These are phyloP conservation scores for Microbotryum scabiosae DNA, from an alignment of 1,284 basidiomycete species.

Conservation along the genomic window DNA sequence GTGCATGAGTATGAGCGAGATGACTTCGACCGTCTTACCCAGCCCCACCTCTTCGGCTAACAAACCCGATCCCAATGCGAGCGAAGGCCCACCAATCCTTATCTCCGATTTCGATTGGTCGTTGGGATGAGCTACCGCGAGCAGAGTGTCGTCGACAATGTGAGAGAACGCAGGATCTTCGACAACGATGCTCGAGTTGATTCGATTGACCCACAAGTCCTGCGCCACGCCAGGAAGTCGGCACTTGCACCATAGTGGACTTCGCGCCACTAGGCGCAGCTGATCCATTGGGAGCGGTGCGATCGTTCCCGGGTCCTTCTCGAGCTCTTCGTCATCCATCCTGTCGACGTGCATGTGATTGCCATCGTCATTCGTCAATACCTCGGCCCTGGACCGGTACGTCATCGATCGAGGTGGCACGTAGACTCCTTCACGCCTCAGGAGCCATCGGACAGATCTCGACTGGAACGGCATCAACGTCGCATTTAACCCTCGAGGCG, in stretches of 20 bases:
- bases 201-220: slow-evolving; percentile 17
- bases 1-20: slow-evolving; percentile 37
- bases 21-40: slow-evolving; percentile 42
- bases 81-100: background rate
- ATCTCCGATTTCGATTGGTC: background rate
- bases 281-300: slow-evolving; percentile 3
- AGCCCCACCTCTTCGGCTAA: slow-evolving; percentile 42
- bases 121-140: background rate
- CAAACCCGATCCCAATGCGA: slow-evolving; percentile 5
- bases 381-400: background rate
- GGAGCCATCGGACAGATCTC: slow-evolving; percentile 31
- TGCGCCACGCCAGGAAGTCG: background rate
- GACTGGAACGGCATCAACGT: slow-evolving; percentile 33
- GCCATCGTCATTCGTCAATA: background rate
- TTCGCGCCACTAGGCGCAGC: background rate
- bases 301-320: background rate
- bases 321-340: slow-evolving; percentile 1
- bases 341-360: background rate
- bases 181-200: background rate
- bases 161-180: background rate
- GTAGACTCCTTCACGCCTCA: slow-evolving; percentile 20
- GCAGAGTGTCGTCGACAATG: background rate
- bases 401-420: background rate
- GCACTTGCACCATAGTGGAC: slow-evolving; percentile 26
- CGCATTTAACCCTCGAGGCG: slow-evolving; percentile 13